phyloP scores from a whole-genome alignment of 2,329 filamentous ascomycete genomes.

The Colletotrichum salicis region DNA sequence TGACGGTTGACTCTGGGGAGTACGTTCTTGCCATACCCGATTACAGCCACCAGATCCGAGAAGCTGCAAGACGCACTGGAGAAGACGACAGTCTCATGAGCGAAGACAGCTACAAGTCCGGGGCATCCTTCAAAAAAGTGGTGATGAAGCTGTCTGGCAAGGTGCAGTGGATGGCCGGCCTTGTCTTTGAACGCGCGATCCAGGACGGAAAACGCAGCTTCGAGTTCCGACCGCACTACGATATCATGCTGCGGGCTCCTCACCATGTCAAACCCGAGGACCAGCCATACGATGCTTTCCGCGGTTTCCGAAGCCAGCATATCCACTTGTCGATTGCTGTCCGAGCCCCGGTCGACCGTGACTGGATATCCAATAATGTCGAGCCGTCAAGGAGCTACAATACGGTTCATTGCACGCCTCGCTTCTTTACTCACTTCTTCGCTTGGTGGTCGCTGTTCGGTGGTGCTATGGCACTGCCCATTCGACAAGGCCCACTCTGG shows the following conservation, averaged over 20 bases:
- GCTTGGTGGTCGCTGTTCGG: slow-evolving; percentile 98
- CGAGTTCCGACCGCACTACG: slow-evolving; percentile 91
- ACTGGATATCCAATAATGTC: slow-evolving; percentile 82
- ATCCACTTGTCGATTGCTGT: slow-evolving; percentile 96
- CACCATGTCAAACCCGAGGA: slow-evolving; percentile 72
- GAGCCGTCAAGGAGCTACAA: slow-evolving; percentile 93
- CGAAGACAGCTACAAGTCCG: slow-evolving; percentile 74
- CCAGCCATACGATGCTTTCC: slow-evolving; percentile 86
- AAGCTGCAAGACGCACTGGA: slow-evolving; percentile 62
- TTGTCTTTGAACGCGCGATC: slow-evolving; percentile 91
- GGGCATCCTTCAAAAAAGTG: slow-evolving; percentile 95
- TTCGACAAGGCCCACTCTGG: slow-evolving; percentile 92
- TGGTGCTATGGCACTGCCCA: slow-evolving; percentile 91
- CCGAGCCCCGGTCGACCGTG: slow-evolving; percentile 84
- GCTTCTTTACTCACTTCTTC: slow-evolving; percentile 99
- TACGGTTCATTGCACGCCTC: slow-evolving; percentile 90
- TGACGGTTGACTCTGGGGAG: slow-evolving; percentile 95
- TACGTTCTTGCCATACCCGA: slow-evolving; percentile 96
- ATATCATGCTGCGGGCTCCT: slow-evolving; percentile 86
- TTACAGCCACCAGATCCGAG: slow-evolving; percentile 86
- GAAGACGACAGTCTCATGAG: slow-evolving; percentile 70
- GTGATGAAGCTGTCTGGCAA: slow-evolving; percentile 98
- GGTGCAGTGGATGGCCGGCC: slow-evolving; percentile 89
- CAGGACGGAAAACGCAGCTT: slow-evolving; percentile 80
- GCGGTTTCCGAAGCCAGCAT: slow-evolving; percentile 94